Evolutionary conservation across 768 basidiomycete species (phyloP), one percentile per base, ranked within the genome.

Genomic region (Leccinum truebloodii): DNA sequence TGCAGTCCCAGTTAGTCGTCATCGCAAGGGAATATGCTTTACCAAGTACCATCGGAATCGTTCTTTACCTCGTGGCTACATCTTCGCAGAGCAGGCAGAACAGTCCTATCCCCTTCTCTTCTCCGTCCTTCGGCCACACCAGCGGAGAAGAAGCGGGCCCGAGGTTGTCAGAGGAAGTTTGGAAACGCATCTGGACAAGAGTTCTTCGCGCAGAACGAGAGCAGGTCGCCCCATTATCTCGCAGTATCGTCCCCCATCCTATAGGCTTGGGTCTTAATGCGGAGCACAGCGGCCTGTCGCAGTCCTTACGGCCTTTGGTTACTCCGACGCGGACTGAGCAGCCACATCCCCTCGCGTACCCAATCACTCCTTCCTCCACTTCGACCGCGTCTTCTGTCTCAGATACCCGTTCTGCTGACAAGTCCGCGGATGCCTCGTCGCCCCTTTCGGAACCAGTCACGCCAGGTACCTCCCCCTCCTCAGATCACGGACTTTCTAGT

Each of bases 11-110:
- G 71, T 77, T 97, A 10, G 79, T 80, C 22, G 90, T 93, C 7
- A 97, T 98, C 55, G 94, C 95, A 14, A 88, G 88, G 74, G 95
- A 98, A 75, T 98, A 95, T 69, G 91, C 92, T 3, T 79, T 98
- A 18, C 95, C 95, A 1, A 93, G 89, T 65, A 92, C 91, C 0
- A 75, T 83, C 14, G 95, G 95, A 6, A 76, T 98, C 52, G 79
- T 92, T 48, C 80, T 98, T 2, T 98, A 95, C 73, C 84, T 98
- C 51, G 83, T 92, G 49, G 78, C 78, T 41, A 67, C 78, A 20
- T 63, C 75, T 52, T 52, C 69, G 6, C 73, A 67, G 56, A 63
- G 55, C 48, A 59, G 56, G 16, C 63, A 58, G 32, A 60, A 56
- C 46, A 59, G 59, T 35, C 60, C 69, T 1, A 37, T 63, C 37